phyloP scores from a whole-genome alignment of 2,329 filamentous ascomycete genomes.

The Whalleya microplaca region DNA sequence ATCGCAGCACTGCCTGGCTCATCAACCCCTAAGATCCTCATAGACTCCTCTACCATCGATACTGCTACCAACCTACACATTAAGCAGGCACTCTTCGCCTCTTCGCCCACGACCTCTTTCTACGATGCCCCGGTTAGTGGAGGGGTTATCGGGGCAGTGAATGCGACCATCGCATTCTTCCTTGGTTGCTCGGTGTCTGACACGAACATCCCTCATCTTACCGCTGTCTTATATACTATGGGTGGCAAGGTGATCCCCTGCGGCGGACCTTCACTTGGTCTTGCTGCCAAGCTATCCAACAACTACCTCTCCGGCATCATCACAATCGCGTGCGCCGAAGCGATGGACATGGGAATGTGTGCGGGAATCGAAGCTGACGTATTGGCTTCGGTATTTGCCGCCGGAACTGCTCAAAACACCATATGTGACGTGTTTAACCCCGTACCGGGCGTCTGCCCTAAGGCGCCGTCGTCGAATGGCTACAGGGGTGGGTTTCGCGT shows the following conservation, averaged over 20 bases:
- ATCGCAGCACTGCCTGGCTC: constrained; percentile 32
- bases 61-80: constrained; percentile 50
- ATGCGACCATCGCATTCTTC: constrained; percentile 43
- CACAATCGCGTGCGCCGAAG: constrained; percentile 60
- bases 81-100: constrained; percentile 19
- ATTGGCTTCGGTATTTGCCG: constrained; percentile 39
- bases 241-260: constrained; percentile 58
- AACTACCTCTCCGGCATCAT: constrained; percentile 65
- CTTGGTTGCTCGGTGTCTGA: constrained; percentile 35
- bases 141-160: constrained; percentile 38
- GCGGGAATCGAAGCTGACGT: constrained; percentile 58
- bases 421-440: constrained; percentile 40
- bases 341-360: constrained; percentile 63
- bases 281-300: constrained; percentile 63
- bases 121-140: constrained; percentile 44
- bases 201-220: constrained; percentile 47
- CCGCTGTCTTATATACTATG: constrained; percentile 53
- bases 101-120: constrained; percentile 27
- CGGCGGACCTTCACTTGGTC: constrained; percentile 57
- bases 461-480: constrained; percentile 35
- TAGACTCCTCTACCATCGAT: constrained; percentile 76
- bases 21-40: constrained; percentile 56
- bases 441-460: constrained; percentile 38
- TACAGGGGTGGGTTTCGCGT: constrained; percentile 59
- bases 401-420: constrained; percentile 36